Evolutionary conservation across 768 basidiomycete genomes (phyloP).

Genomic region (Rhodotorula diobovata): DNA sequence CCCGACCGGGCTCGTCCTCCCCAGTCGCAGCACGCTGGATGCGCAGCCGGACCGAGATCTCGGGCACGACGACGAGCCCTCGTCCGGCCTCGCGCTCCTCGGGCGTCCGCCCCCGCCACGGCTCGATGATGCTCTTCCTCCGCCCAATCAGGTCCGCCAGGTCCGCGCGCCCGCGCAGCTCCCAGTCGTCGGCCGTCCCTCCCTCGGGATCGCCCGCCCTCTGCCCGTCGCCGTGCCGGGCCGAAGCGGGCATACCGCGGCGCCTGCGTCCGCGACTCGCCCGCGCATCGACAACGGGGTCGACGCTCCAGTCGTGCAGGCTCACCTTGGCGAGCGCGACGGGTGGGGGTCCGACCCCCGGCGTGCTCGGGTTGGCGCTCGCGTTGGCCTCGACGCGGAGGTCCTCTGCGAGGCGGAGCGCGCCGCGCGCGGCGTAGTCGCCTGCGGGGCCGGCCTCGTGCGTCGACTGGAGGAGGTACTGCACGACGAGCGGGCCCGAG

Average conservation of each 20-base stretch:
- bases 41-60: slow-evolving; percentile 8
- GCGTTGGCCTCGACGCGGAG: slow-evolving; percentile 46
- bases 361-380: slow-evolving; percentile 13
- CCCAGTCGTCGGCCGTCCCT: slow-evolving; percentile 18
- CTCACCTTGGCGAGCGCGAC: slow-evolving; percentile 26
- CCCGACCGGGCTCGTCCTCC: slow-evolving; percentile 15
- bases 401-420: slow-evolving; percentile 46
- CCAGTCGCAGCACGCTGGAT: background rate
- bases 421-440: slow-evolving; percentile 39
- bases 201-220: background rate
- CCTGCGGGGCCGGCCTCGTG: slow-evolving; percentile 25
- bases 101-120: background rate
- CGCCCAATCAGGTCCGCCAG: slow-evolving; percentile 6
- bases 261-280: slow-evolving; percentile 10
- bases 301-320: slow-evolving; percentile 20
- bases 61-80: slow-evolving; percentile 20
- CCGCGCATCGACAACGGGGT: slow-evolving; percentile 39
- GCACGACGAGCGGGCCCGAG: slow-evolving; percentile 57
- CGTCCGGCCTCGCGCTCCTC: slow-evolving; percentile 8
- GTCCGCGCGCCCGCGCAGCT: slow-evolving; percentile 37
- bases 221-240: background rate
- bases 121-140: slow-evolving; percentile 19
- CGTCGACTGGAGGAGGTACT: slow-evolving; percentile 53
- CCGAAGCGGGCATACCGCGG: too few species aligned
- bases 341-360: background rate